These are phyloP conservation scores for Nakataea oryzae DNA, from an alignment of 2,329 filamentous ascomycete genomes.

Conservation along the genomic window DNA sequence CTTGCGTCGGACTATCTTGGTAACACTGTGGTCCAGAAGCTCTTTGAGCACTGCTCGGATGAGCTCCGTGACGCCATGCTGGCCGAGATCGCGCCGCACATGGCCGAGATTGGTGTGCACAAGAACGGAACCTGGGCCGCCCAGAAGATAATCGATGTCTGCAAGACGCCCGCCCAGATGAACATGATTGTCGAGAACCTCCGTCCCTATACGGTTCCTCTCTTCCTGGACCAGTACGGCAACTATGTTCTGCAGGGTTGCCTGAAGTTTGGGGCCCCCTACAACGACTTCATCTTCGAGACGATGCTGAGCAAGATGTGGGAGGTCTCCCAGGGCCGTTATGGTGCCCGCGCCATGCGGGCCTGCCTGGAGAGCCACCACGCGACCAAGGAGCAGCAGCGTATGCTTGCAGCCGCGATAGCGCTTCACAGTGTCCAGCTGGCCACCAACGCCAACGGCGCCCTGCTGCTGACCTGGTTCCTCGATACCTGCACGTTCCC, in stretches of 20 bases:
- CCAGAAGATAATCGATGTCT: constrained; percentile 97
- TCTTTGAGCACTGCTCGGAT: constrained; percentile 95
- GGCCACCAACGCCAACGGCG: constrained; percentile 92
- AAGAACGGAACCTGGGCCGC: constrained; percentile 99
- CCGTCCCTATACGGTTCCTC: constrained; percentile 74
- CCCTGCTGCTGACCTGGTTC: constrained; percentile 92
- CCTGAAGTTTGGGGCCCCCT: constrained; percentile 78
- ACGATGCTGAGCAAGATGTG: constrained; percentile 91
- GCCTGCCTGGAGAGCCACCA: constrained; percentile 95
- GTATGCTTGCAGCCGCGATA: constrained; percentile 87
- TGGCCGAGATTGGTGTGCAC: constrained; percentile 94
- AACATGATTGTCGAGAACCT: constrained; percentile 73
- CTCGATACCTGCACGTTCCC: constrained; percentile 96
- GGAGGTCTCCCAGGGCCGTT: constrained; percentile 87
- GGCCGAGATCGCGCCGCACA: constrained; percentile 73
- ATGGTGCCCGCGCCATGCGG: constrained; percentile 90
- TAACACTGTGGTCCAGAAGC: constrained; percentile 98
- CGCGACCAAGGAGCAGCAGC: constrained; percentile 87
- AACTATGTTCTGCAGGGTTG: constrained; percentile 98
- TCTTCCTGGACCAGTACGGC: constrained; percentile 96
- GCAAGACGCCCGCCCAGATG: constrained; percentile 77
- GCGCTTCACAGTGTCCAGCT: constrained; percentile 95
- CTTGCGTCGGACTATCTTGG: constrained; percentile 91
- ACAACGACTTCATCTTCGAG: constrained; percentile 96
- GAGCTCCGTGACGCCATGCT: constrained; percentile 87